Conservation (phyloP, 2,329 filamentous ascomycete genomes). For the Venturia effusa region DNA sequence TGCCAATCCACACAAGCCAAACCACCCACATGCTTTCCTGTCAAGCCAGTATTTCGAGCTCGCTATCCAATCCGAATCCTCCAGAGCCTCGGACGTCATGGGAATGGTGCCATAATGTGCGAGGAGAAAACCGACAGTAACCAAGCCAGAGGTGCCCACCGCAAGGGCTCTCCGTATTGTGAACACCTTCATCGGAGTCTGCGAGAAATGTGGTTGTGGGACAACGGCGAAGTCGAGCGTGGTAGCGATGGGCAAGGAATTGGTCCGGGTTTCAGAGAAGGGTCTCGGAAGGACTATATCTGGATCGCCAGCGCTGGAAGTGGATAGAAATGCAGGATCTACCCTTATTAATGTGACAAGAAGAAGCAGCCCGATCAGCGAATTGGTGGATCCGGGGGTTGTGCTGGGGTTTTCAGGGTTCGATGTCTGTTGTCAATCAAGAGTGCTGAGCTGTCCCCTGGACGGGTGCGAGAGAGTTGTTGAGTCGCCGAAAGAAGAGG, state of each 20-base stretch:
- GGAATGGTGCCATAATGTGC: conserved; percentile 27
- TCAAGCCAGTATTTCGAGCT: conserved; percentile 29
- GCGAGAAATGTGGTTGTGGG: not conserved
- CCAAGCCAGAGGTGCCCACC: not conserved
- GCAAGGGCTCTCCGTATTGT: not conserved
- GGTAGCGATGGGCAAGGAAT: not conserved
- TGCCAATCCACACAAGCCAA: conserved; percentile 67
- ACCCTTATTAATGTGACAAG: not conserved
- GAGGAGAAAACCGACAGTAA: conserved; percentile 18
- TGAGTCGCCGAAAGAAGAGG: not conserved
- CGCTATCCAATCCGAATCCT: conserved; percentile 25
- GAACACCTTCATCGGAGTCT: not conserved
- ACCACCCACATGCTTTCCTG: conserved; percentile 55
- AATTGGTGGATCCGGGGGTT: not conserved
- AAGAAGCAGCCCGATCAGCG: not conserved
- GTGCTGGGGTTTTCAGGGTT: not conserved
- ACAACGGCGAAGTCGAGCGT: not conserved
- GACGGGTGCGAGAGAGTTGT: not conserved
- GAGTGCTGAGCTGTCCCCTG: not conserved
- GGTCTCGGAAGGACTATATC: not conserved
- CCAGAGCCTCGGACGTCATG: conserved; percentile 21
- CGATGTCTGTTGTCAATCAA: conserved; percentile 1
- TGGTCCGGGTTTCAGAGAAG: conserved; percentile 1
- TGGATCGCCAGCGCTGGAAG: not conserved
- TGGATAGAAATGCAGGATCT: not conserved